Conservation (phyloP, 345 rosid species). For the Eucalyptus erythrocorys region DNA sequence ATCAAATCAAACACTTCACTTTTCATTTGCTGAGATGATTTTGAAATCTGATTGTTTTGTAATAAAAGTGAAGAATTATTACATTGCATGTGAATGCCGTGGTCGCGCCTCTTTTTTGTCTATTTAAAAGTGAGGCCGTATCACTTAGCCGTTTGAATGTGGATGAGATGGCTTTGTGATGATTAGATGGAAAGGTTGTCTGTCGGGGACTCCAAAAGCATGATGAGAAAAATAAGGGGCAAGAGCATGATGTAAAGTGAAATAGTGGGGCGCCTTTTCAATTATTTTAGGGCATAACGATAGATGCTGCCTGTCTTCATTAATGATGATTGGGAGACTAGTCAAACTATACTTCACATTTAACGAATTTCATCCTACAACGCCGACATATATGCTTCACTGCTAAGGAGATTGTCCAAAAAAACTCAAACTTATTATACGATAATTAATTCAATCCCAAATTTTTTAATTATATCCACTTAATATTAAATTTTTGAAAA, state of each 20-base stretch:
- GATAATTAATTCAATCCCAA: accelerated
- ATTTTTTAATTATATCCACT: too few species aligned
- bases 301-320: background rate
- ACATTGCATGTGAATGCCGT: background rate
- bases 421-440: too few species aligned
- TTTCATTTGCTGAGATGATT: background rate
- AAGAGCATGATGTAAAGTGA: background rate
- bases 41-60: background rate
- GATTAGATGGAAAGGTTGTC: background rate
- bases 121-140: background rate
- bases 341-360: background rate
- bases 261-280: background rate
- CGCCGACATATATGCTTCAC: background rate
- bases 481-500: too few species aligned
- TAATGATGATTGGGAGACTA: background rate
- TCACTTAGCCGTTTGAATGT: background rate
- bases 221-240: background rate
- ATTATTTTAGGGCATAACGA: background rate
- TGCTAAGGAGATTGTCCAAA: background rate
- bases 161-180: too few species aligned
- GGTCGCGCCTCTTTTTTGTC: background rate
- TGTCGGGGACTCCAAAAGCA: background rate
- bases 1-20: background rate
- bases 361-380: background rate
- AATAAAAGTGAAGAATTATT: background rate